A percentile compares a stretch with the other conserved stretches of the same genome.
These are phyloP conservation scores for Xylaria sp. DNA, from an alignment of 2,329 filamentous ascomycete genomes.

Conservation along the genomic window DNA sequence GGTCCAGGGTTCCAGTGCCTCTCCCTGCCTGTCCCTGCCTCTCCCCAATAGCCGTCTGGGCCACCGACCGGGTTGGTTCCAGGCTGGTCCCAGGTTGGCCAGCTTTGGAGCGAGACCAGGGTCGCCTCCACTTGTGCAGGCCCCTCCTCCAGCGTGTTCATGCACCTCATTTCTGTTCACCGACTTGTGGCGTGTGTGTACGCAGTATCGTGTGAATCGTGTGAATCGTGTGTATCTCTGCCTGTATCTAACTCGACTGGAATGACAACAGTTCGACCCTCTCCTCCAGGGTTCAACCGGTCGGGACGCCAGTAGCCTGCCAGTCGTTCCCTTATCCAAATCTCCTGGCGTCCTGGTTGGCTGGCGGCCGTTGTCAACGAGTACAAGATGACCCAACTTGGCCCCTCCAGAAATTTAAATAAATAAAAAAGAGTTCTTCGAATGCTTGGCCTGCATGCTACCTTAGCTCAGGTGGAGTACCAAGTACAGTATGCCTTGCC, in stretches of 20 bases:
- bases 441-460: constrained; percentile 33
- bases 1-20: constrained; percentile 34
- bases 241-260: constrained; percentile 12
- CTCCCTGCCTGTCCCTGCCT: constrained; percentile 20
- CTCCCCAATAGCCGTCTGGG: constrained; percentile 45
- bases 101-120: constrained; percentile 43
- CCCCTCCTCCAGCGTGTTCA: constrained; percentile 54
- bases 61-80: constrained; percentile 45
- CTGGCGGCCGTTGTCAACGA: background rate
- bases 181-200: constrained; percentile 51
- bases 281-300: constrained; percentile 16
- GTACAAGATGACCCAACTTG: constrained; percentile 20
- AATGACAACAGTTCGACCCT: constrained; percentile 8
- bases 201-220: background rate
- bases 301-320: constrained; percentile 23
- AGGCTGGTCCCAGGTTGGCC: constrained; percentile 36
- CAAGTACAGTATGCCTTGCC: constrained; percentile 32
- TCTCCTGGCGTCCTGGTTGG: constrained; percentile 27
- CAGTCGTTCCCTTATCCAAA: constrained; percentile 31
- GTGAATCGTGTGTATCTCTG: constrained; percentile 1
- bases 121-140: constrained; percentile 40
- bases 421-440: constrained; percentile 21
- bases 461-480: constrained; percentile 37
- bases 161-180: constrained; percentile 59
- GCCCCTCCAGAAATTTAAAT: constrained; percentile 5